phyloP scores from a whole-genome alignment of 306 rosid species.

The Vigna nakashimae region DNA sequence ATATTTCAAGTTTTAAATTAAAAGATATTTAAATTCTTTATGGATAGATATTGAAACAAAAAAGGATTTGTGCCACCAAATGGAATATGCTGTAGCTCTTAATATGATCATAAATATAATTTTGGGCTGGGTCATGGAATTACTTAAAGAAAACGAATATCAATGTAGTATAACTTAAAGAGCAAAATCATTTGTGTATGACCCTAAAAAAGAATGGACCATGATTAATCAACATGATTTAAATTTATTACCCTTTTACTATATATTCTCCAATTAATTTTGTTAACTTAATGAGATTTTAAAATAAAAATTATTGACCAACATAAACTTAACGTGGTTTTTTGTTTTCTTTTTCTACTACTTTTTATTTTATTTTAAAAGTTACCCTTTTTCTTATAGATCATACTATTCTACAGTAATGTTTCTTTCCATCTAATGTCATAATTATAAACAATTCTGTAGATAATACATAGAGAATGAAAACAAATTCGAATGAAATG shows the following conservation, averaged over 20 bases:
- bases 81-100: conserved; percentile 33
- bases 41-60: conserved; percentile 1
- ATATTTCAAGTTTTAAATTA: not conserved
- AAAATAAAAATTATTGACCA: too few relatives aligned
- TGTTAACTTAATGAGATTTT: too few relatives aligned
- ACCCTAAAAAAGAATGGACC: not conserved
- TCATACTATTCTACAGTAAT: too few relatives aligned
- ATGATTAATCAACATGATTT: not conserved
- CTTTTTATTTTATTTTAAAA: too few relatives aligned
- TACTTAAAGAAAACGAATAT: not conserved
- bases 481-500: too few relatives aligned
- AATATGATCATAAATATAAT: not conserved
- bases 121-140: not conserved
- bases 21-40: not conserved
- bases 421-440: too few relatives aligned
- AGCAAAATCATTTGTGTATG: not conserved
- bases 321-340: too few relatives aligned
- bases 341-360: too few relatives aligned
- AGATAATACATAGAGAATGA: too few relatives aligned
- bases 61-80: not conserved
- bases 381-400: too few relatives aligned
- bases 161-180: not conserved
- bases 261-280: too few relatives aligned
- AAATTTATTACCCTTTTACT: not conserved
- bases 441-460: too few relatives aligned